Base-by-base conservation (phyloP, 306 rosid species). In the Vachellia collinsii region DNA sequence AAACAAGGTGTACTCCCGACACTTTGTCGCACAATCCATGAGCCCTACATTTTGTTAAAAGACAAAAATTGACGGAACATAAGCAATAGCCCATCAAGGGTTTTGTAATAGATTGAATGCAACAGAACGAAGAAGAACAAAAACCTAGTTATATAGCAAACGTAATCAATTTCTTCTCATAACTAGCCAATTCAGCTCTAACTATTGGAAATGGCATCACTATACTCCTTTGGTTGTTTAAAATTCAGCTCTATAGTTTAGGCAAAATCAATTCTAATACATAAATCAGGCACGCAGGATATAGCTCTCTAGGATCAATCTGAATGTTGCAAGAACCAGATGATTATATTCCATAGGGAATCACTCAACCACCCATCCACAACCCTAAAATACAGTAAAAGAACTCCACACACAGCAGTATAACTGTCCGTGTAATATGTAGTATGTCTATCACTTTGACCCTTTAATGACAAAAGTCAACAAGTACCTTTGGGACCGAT, bases 21-120 rank as follows among this genome's bases (percentile, higher is more conserved):
- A 88, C 99, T 95, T 82, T 95, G 99, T 79, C 99, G 97, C 80
- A 95, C 99, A 88, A 95, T 95, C 98, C 99, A 95, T 41, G 99
- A 95, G 51, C 99, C 99, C 99, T 95, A 94, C 89, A 85, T 43
- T 16, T 80, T 25, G 14, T 41, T 12, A 68, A 7, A 38, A 22
- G 53, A 20, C 56, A 43, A 41, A 9, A 7, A 13, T 42, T 58
- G 65, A 59, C 12, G 3, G n/a, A 50, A 22, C 46, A 37, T 46
- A n/a, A 44, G 17, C 72, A 23, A 41, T 61, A 59, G 51, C 39
- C 77, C 51, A 67, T 58, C 61, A n/a, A 29, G 63, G n/a, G 47
- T 72, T 25, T 72, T 20, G 22, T 39, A 20, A 47, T n/a, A 47
- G 56, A 61, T 29, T 29, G 29, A 11, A 73, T 25, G 67, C 44